Evolutionary conservation across 345 rosid genomes (phyloP).

Genomic region (Syzygium aqueum): DNA sequence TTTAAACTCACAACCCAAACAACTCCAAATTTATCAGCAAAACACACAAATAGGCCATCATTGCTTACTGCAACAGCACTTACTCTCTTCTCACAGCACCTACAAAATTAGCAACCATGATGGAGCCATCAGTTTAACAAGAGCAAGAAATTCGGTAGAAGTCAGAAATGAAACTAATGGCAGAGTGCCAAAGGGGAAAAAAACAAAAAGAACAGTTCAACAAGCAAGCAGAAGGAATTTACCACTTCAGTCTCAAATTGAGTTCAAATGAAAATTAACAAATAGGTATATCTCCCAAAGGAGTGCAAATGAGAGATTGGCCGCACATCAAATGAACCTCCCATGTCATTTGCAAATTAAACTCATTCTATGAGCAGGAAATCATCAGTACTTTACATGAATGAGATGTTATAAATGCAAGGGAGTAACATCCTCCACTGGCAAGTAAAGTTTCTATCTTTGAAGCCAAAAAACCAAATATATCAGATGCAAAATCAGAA

Average conservation of each 20-base stretch:
- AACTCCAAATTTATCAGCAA: slow-evolving; percentile 94
- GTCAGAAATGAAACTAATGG: neutral
- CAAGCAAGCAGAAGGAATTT: neutral
- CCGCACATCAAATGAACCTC: neutral
- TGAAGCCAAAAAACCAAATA: neutral
- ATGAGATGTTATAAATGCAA: neutral
- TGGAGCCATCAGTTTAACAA: neutral
- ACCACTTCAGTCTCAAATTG: neutral
- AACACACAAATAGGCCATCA: slow-evolving; percentile 60
- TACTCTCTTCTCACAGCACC: slow-evolving; percentile 90
- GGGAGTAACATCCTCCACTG: neutral
- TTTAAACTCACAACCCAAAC: slow-evolving; percentile 72
- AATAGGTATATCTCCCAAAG: neutral
- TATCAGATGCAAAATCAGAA: neutral
- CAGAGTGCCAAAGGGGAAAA: neutral
- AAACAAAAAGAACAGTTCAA: neutral
- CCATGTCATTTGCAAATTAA: neutral
- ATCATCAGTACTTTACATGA: neutral
- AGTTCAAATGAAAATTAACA: neutral
- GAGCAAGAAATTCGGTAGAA: neutral
- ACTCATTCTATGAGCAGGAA: neutral
- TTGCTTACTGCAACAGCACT: slow-evolving; percentile 66
- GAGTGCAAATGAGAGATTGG: neutral
- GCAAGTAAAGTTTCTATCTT: neutral
- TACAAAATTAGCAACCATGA: slow-evolving; percentile 9